phyloP scores from a whole-genome alignment of 2,329 filamentous ascomycete genomes.

The Spiromastix sp. region DNA sequence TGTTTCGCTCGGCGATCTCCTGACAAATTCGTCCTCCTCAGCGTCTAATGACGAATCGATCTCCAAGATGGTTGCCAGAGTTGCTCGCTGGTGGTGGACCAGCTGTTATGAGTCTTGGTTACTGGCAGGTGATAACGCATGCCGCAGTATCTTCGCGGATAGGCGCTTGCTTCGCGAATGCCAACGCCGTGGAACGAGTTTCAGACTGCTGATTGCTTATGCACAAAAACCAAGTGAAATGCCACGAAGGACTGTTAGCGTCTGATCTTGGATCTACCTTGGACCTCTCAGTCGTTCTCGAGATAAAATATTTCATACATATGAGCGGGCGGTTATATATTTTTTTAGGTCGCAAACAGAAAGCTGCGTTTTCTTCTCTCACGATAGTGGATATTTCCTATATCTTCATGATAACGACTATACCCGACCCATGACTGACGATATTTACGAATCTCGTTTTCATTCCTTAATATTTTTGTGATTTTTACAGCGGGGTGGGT shows the following conservation, averaged over 20 bases:
- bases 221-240: slow-evolving; percentile 61
- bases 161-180: slow-evolving; percentile 68
- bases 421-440: too few species aligned
- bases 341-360: too few species aligned
- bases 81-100: slow-evolving; percentile 94
- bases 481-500: too few species aligned
- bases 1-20: slow-evolving; percentile 55
- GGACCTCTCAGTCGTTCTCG: not conserved
- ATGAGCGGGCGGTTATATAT: too few species aligned
- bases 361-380: not conserved
- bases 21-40: slow-evolving; percentile 59
- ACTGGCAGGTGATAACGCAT: slow-evolving; percentile 37
- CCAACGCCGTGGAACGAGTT: slow-evolving; percentile 72
- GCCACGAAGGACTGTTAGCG: slow-evolving; percentile 34
- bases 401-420: too few species aligned
- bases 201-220: slow-evolving; percentile 85
- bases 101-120: slow-evolving; percentile 74
- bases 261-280: too few species aligned
- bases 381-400: too few species aligned
- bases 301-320: too few species aligned
- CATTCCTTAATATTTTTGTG: too few species aligned
- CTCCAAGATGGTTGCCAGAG: slow-evolving; percentile 81
- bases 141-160: slow-evolving; percentile 69
- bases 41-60: slow-evolving; percentile 70
- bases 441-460: too few species aligned